These are phyloP conservation scores for Claviceps cyperi DNA, from an alignment of 2,329 filamentous ascomycete genomes.

Conservation along the genomic window DNA sequence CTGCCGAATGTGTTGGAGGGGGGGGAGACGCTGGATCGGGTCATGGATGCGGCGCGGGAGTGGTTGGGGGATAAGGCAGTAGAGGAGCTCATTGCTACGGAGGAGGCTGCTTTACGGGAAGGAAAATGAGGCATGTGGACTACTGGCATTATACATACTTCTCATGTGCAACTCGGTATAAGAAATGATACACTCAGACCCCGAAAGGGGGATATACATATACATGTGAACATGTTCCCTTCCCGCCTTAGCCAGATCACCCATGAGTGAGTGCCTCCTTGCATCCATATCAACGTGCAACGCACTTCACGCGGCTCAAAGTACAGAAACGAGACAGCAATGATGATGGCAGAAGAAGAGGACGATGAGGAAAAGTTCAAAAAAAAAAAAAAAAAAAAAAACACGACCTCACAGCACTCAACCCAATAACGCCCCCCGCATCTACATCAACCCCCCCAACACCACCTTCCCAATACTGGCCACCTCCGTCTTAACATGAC, in stretches of 20 bases:
- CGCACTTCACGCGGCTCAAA: neutral
- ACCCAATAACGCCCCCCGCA: neutral
- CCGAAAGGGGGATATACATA: too few relatives aligned
- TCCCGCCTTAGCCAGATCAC: too few relatives aligned
- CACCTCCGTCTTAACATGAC: conserved; percentile 65
- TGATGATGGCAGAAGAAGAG: neutral
- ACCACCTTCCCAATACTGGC: conserved; percentile 80
- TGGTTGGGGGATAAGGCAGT: conserved; percentile 70
- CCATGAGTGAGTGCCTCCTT: too few relatives aligned
- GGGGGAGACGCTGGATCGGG: conserved; percentile 50
- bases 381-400: neutral
- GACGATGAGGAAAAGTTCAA: too few relatives aligned
- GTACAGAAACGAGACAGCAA: neutral
- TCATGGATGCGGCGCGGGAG: conserved; percentile 64
- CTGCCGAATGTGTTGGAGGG: conserved; percentile 69
- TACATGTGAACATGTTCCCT: too few relatives aligned
- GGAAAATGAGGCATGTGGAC: neutral
- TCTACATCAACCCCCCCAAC: conserved; percentile 67
- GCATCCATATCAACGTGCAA: too few relatives aligned
- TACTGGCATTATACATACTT: neutral
- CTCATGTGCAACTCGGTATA: too few relatives aligned
- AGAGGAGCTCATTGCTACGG: conserved; percentile 51
- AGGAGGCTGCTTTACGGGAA: conserved; percentile 25
- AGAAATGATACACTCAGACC: too few relatives aligned
- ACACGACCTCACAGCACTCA: neutral